Conservation (phyloP, 2,329 filamentous ascomycete genomes). For the Trichoderma simmonsii region DNA sequence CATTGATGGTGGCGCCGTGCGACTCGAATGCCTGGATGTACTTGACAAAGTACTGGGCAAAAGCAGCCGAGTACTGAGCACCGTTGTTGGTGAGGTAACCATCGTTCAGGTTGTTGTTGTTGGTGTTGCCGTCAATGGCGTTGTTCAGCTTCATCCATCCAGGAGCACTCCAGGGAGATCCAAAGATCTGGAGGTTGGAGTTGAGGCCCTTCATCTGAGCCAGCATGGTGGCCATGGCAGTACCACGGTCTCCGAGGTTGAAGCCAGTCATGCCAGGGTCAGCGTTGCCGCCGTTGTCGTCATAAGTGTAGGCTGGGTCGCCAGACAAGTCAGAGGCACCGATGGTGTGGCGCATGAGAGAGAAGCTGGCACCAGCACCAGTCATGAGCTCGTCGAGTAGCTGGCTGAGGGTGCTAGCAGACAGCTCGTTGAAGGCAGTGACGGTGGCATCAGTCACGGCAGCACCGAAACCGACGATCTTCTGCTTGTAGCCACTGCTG, state of each 20-base stretch:
- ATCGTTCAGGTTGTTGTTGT: constrained; percentile 27
- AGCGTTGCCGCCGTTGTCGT: constrained; percentile 32
- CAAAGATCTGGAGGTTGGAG: constrained; percentile 34
- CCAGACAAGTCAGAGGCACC: constrained; percentile 38
- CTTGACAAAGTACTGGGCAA: constrained; percentile 33
- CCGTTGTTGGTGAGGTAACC: constrained; percentile 32
- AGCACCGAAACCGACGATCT: constrained; percentile 38
- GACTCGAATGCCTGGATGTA: constrained; percentile 21
- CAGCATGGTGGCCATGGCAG: constrained; percentile 37
- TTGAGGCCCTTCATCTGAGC: constrained; percentile 34
- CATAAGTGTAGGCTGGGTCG: constrained; percentile 38
- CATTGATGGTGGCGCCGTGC: constrained; percentile 15
- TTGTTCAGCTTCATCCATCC: constrained; percentile 42
- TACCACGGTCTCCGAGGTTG: constrained; percentile 36
- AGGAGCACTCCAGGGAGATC: constrained; percentile 38
- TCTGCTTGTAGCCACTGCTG: constrained; percentile 36
- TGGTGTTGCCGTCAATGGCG: constrained; percentile 33
- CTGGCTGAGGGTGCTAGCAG: constrained; percentile 28
- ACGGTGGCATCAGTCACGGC: constrained; percentile 42
- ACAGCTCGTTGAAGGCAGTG: constrained; percentile 34
- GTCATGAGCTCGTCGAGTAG: constrained; percentile 38
- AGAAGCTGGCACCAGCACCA: constrained; percentile 35
- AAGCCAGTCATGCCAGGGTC: constrained; percentile 32
- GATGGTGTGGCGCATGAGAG: constrained; percentile 39
- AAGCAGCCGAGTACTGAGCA: constrained; percentile 31